These are phyloP conservation scores for Sporisorium graminicola DNA, from an alignment of 1,284 basidiomycete species.

Conservation along the genomic window DNA sequence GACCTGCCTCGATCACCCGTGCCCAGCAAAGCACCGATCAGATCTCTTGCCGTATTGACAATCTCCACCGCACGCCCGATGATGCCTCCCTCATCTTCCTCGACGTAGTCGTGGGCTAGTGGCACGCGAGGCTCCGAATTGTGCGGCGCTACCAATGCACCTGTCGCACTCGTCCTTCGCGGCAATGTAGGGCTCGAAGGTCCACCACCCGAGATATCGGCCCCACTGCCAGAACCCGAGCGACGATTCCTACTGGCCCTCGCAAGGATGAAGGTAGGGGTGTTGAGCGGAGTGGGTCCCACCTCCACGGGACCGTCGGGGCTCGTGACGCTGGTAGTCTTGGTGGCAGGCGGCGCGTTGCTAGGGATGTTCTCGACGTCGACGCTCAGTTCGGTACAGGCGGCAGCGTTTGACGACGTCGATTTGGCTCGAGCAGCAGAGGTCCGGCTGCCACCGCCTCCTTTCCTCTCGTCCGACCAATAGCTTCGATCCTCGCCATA, in stretches of 20 bases:
- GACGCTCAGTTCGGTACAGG: slow-evolving; percentile 51
- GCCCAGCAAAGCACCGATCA: slow-evolving; percentile 61
- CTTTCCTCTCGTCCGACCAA: slow-evolving; percentile 51
- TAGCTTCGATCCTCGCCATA: slow-evolving; percentile 51
- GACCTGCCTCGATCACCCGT: slow-evolving; percentile 51
- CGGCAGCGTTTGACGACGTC: slow-evolving; percentile 21
- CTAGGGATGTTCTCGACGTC: slow-evolving; percentile 63
- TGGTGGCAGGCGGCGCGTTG: slow-evolving; percentile 38
- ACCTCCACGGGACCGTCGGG: slow-evolving; percentile 46
- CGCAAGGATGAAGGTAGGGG: slow-evolving; percentile 61
- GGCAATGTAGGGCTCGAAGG: slow-evolving; percentile 56
- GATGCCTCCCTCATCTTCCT: slow-evolving; percentile 67
- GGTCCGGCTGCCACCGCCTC: slow-evolving; percentile 19
- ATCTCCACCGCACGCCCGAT: slow-evolving; percentile 67
- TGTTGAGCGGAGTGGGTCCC: slow-evolving; percentile 67
- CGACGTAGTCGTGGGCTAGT: slow-evolving; percentile 66
- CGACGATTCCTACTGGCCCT: slow-evolving; percentile 47
- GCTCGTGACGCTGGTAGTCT: slow-evolving; percentile 17
- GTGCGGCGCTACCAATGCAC: slow-evolving; percentile 63
- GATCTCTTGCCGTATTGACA: slow-evolving; percentile 67
- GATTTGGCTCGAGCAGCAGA: slow-evolving; percentile 36
- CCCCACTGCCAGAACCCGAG: slow-evolving; percentile 37
- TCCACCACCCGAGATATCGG: slow-evolving; percentile 36
- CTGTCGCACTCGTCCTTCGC: slow-evolving; percentile 57
- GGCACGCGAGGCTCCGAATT: slow-evolving; percentile 62